Percentiles rank a stretch among this genome's conserved stretches.
These are phyloP conservation scores for Paecilomyces sp. DNA, from an alignment of 2,329 filamentous ascomycete species.

Conservation along the genomic window DNA sequence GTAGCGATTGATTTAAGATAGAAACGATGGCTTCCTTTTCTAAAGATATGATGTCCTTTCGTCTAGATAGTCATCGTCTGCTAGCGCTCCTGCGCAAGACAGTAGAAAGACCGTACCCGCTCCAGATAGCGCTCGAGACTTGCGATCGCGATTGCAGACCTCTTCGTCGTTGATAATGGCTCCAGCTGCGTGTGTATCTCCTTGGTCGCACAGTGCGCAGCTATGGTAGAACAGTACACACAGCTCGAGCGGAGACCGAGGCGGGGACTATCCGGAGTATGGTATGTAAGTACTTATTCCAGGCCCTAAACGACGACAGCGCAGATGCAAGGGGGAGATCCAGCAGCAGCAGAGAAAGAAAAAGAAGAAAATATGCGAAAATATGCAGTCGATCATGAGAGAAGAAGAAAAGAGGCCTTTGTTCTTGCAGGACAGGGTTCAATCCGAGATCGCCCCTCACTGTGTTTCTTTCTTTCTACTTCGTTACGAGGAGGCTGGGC, in stretches of 20 bases:
- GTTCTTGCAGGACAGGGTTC: background rate
- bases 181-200: no score
- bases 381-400: background rate
- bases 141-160: background rate
- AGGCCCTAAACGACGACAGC: background rate
- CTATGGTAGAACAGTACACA: background rate
- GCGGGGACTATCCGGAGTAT: background rate
- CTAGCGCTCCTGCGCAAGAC: background rate
- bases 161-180: background rate
- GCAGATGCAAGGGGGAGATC: background rate
- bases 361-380: background rate
- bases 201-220: no score
- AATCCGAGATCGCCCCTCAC: background rate
- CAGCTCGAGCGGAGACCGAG: background rate
- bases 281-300: background rate
- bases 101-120: background rate
- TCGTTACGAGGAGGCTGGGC: background rate
- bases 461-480: background rate
- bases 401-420: background rate
- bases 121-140: background rate
- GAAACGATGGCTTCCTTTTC: background rate
- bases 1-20: slow-evolving; percentile 1
- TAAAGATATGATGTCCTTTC: background rate
- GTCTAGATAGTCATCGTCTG: background rate
- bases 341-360: background rate